These are phyloP conservation scores for Pestalotiopsis sp. DNA, from an alignment of 2,329 filamentous ascomycete genomes.

Conservation along the genomic window DNA sequence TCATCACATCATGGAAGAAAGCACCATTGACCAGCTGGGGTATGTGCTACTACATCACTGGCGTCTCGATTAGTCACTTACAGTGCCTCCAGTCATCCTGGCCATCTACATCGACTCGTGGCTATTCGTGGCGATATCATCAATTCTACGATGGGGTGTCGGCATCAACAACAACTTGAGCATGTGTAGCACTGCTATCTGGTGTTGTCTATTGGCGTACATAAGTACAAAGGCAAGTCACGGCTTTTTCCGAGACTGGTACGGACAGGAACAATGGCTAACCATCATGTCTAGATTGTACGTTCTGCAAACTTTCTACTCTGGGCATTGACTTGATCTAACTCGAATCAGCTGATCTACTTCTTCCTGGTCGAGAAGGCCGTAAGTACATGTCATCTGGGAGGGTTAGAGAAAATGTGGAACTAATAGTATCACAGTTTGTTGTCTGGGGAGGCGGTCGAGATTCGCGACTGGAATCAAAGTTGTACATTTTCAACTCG, in stretches of 20 bases:
- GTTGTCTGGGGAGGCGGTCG: conserved; percentile 55
- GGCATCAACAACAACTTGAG: conserved; percentile 53
- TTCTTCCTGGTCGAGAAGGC: conserved; percentile 67
- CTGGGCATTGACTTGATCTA: not conserved
- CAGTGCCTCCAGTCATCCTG: conserved; percentile 51
- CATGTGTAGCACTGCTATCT: conserved; percentile 59
- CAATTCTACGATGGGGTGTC: conserved; percentile 58
- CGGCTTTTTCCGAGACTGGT: not conserved
- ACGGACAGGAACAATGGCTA: not conserved
- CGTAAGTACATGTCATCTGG: conserved; percentile 37
- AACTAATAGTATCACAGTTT: conserved; percentile 41
- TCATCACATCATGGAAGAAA: conserved; percentile 40
- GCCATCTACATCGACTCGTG: conserved; percentile 64
- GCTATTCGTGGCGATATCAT: conserved; percentile 59
- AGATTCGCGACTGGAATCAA: conserved; percentile 55
- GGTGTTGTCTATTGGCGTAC: conserved; percentile 64
- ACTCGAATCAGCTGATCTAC: conserved; percentile 52
- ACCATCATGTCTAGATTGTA: conserved; percentile 16
- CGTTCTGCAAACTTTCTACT: conserved; percentile 28
- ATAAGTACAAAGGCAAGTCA: conserved; percentile 61
- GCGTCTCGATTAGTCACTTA: not conserved
- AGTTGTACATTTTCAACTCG: conserved; percentile 63
- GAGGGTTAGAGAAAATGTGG: not conserved
- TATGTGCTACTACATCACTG: conserved; percentile 29
- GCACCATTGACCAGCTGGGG: conserved; percentile 46